Base-by-base conservation (phyloP, 108 stramenopile species). In the Mayamaea pseudoterrestris region DNA sequence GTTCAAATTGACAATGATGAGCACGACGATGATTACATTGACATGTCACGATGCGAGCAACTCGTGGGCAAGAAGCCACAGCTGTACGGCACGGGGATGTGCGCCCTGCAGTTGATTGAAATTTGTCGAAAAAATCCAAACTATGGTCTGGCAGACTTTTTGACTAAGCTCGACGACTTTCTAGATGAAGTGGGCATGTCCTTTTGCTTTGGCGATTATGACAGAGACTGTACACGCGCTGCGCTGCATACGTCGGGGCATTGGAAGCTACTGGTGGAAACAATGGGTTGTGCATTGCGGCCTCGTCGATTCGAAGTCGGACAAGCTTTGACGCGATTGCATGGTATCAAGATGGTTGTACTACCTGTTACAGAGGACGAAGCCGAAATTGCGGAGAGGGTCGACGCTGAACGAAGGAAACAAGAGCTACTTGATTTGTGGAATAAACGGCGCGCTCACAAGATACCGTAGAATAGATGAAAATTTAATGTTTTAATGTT, bases 11-110 rank as follows among this genome's bases (percentile, higher is more conserved):
- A 50, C 11, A 39, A 64, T 22, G 60, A 68, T 32, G 89, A 90
- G 32, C 80, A 89, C 25, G 80, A 83, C 11, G 68, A 65, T 35
- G 80, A 77, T 14, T 66, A 65, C 42, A 74, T 79, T 30, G 89
- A 90, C 61, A 71, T 83, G 71, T 81, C 83, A 23, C 57, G 78
- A 52, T 76, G 78, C 18, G 78, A 80, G 32, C 89, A 90, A 65
- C 59, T 90, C 23, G 20, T 86, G 21, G 83, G 78, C 1, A 65
- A 61, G 55, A 78, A 73, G 17, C 55, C 66, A 0, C 89, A 90
- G 44, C 51, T 90, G 4, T 90, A 71, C 57, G 81, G 76, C 22
- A 74, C 75, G 46, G 89, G 83, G 11, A 48, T 86, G n/a, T 83
- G 80, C 49, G 60, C 72, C 1, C 30, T 73, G 3, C 83, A 80